These are phyloP conservation scores for Pichia occidentalis DNA, from an alignment of 805 yeast species.

Conservation along the genomic window DNA sequence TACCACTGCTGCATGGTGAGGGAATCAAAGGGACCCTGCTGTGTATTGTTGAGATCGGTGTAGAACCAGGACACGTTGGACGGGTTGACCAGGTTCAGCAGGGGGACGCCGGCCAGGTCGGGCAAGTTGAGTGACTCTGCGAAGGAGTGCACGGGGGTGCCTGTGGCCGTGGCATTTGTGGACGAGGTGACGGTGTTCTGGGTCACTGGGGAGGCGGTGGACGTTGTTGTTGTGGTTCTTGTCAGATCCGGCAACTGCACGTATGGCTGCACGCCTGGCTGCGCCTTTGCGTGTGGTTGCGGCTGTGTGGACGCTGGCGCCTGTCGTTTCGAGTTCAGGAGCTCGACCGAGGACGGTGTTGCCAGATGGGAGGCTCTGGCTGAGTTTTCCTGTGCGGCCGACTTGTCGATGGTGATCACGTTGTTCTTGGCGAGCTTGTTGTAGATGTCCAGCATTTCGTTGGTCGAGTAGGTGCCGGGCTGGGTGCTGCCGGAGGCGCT, in stretches of 20 bases:
- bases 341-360: constrained; percentile 4
- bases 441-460: constrained; percentile 4
- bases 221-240: too few relatives aligned
- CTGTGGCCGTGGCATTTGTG: too few relatives aligned
- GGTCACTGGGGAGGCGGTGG: too few relatives aligned
- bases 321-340: too few relatives aligned
- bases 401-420: background rate
- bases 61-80: constrained; percentile 48
- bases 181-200: too few relatives aligned
- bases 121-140: too few relatives aligned
- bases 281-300: too few relatives aligned
- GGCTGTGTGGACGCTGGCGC: too few relatives aligned
- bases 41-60: constrained; percentile 59
- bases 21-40: constrained; percentile 81
- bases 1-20: constrained; percentile 75
- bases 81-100: background rate
- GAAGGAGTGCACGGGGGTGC: too few relatives aligned
- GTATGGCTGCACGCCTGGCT: too few relatives aligned
- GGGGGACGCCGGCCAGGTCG: too few relatives aligned
- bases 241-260: too few relatives aligned
- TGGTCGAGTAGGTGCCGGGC: background rate
- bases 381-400: constrained; percentile 5
- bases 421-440: background rate
- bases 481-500: background rate
- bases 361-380: constrained; percentile 4